Base-by-base conservation (phyloP, 2,329 filamentous ascomycete species). In the Fusarium sp. region DNA sequence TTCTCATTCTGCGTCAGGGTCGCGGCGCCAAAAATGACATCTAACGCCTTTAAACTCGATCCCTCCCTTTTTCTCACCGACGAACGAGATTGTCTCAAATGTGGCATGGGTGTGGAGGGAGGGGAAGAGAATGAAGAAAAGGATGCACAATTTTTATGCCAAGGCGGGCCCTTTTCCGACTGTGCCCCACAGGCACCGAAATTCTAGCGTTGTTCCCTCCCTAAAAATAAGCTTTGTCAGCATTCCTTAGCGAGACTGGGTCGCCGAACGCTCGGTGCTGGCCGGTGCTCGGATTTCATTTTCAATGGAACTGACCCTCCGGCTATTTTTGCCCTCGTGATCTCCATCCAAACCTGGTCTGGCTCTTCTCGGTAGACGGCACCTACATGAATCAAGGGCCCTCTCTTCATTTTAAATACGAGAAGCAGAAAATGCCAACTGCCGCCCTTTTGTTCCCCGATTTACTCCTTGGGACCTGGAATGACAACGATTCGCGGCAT, bases 201-300 rank as follows among this genome's bases (percentile, higher is more conserved):
- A 27, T 59, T 59, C 56, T 59, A 59, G 56, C 56, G 56, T 37
- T 59, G 35, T 59, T 59, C 56, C 35, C 56, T 59, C 56, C 56
- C 22, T 25, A 47, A 47, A 56, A 56, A 57, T 32, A 57, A 57
- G 52, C 32, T 57, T 57, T 57, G 52, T 35, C 25, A 57, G 27
- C 52, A 57, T 57, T 57, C 27, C 52, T 57, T 57, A 33, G 52
- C 32, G 52, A 30, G 50, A 12, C 50, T 54, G 27, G 52, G 27
- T 12, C 10, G 50, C 50, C 27, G 30, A n/a, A 17, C 47, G 8
- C 47, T 56, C 52, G 52, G 52, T 35, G 52, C 30, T 57, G 8
- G 25, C 35, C 52, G 52, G 52, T 35, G 52, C 30, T 57, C 30
- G 52, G 32, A 33, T 56, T 56, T 56, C 12, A 38, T 10, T 32